These are phyloP conservation scores for Sarcodon aspratus DNA, from an alignment of 768 basidiomycete genomes.

Conservation along the genomic window DNA sequence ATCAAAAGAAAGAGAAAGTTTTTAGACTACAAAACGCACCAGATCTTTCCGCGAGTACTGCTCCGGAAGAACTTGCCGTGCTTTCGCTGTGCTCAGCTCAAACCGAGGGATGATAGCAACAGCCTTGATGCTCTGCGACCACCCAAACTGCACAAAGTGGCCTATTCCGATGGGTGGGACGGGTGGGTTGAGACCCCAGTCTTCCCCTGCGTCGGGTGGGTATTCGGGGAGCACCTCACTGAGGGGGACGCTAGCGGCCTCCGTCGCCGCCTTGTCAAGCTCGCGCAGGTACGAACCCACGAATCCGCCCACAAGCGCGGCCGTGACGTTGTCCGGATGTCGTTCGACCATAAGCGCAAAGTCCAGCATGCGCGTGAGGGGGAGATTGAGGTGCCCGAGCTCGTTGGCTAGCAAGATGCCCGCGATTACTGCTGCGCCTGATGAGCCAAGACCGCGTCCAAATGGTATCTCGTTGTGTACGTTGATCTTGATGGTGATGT, in stretches of 20 bases:
- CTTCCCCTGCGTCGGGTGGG: constrained; percentile 82
- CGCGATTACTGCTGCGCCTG: constrained; percentile 97
- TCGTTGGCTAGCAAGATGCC: constrained; percentile 85
- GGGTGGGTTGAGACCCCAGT: constrained; percentile 87
- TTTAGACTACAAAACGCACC: constrained; percentile 33
- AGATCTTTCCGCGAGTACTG: constrained; percentile 84
- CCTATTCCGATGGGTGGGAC: constrained; percentile 85
- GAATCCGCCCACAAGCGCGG: constrained; percentile 93
- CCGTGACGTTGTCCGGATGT: constrained; percentile 98
- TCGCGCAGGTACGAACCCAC: constrained; percentile 93
- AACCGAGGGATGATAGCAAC: constrained; percentile 92
- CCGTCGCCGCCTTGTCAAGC: constrained; percentile 68
- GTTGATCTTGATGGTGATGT: constrained; percentile 45
- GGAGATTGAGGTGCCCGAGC: constrained; percentile 65
- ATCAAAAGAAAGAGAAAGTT: not conserved
- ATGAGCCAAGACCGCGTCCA: constrained; percentile 93
- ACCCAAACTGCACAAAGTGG: constrained; percentile 84
- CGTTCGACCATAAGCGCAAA: constrained; percentile 98
- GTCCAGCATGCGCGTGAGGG: constrained; percentile 71
- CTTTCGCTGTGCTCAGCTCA: constrained; percentile 93
- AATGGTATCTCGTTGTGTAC: constrained; percentile 93
- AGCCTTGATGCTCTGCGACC: constrained; percentile 78
- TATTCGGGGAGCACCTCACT: constrained; percentile 96
- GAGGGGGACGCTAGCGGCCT: constrained; percentile 83
- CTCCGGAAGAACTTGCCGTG: constrained; percentile 78